A percentile compares a stretch with the other conserved stretches of the same genome.
Evolutionary conservation across 1,284 basidiomycete genomes (phyloP).

Genomic region (Fistulinella staudtii): DNA sequence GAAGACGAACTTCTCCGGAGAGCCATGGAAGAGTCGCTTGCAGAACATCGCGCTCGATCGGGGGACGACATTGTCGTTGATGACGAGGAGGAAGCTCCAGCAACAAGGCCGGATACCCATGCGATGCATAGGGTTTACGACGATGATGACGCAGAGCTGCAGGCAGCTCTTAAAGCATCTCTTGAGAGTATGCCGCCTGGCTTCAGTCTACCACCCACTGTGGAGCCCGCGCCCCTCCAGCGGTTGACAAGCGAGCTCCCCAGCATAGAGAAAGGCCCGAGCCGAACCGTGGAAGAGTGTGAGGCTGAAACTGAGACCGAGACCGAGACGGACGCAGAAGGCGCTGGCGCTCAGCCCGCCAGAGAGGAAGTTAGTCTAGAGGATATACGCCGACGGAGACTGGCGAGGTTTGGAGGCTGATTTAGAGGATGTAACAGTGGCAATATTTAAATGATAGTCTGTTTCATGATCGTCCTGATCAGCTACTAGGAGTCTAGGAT

Average conservation of each 20-base stretch:
- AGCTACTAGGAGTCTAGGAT: too few relatives aligned
- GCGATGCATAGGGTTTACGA: slow-evolving; percentile 56
- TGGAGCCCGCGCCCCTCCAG: slow-evolving; percentile 23
- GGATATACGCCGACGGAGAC: slow-evolving; percentile 70
- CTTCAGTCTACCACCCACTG: slow-evolving; percentile 40
- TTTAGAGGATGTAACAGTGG: too few relatives aligned
- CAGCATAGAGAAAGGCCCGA: slow-evolving; percentile 18
- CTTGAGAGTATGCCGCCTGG: slow-evolving; percentile 63
- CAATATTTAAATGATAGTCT: background rate
- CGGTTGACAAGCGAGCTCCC: slow-evolving; percentile 11
- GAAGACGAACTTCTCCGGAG: slow-evolving; percentile 46
- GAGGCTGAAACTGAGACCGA: slow-evolving; percentile 18
- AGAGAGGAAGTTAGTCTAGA: slow-evolving; percentile 54
- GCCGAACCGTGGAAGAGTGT: slow-evolving; percentile 5
- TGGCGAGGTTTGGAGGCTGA: slow-evolving; percentile 70
- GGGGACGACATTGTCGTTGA: slow-evolving; percentile 18
- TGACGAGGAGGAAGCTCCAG: slow-evolving; percentile 20
- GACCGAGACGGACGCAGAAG: slow-evolving; percentile 24
- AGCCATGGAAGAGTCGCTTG: slow-evolving; percentile 61
- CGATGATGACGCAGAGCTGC: slow-evolving; percentile 82
- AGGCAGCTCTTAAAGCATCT: slow-evolving; percentile 82
- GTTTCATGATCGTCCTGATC: too few relatives aligned
- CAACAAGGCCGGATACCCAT: slow-evolving; percentile 2
- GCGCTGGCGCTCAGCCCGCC: slow-evolving; percentile 8
- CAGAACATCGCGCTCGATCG: slow-evolving; percentile 27